These are phyloP conservation scores for Cryptococcus sp. DNA, from an alignment of 1,284 basidiomycete species.

Conservation along the genomic window DNA sequence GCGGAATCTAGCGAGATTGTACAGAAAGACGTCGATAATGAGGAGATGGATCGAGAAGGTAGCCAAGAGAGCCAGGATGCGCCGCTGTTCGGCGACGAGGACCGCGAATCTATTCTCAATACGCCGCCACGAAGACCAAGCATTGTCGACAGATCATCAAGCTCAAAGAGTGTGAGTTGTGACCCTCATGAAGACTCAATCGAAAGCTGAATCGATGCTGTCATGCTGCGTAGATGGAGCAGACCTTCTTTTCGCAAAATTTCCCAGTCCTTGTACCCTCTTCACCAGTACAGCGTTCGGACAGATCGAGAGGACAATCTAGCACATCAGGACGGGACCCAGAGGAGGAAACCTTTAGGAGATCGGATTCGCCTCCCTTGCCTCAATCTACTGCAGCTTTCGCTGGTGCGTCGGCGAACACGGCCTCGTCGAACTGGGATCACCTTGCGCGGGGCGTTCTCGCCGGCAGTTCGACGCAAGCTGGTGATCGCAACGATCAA, in stretches of 20 bases:
- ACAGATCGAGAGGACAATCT: neutral
- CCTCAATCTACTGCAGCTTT: too few species aligned
- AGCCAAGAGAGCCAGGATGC: neutral
- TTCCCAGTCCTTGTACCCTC: constrained; percentile 9
- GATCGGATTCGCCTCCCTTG: neutral
- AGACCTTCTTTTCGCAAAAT: constrained; percentile 11
- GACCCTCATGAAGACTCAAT: neutral
- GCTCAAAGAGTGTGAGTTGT: constrained; percentile 12
- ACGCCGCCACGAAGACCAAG: neutral
- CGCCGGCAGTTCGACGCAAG: neutral
- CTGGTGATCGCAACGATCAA: neutral
- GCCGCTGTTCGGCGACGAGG: neutral
- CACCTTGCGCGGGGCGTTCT: constrained; percentile 6
- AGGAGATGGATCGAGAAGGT: neutral
- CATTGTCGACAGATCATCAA: constrained; percentile 2
- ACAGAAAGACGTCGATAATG: neutral
- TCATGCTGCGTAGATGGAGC: constrained; percentile 8
- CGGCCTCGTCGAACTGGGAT: constrained; percentile 8
- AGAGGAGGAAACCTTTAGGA: neutral
- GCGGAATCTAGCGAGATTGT: neutral
- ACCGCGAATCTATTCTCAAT: neutral
- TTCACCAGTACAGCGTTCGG: neutral
- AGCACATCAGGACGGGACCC: neutral
- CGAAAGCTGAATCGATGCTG: neutral
- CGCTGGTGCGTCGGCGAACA: too few species aligned